Base-by-base conservation (phyloP, 2,329 filamentous ascomycete species). In the Claviceps capensis region DNA sequence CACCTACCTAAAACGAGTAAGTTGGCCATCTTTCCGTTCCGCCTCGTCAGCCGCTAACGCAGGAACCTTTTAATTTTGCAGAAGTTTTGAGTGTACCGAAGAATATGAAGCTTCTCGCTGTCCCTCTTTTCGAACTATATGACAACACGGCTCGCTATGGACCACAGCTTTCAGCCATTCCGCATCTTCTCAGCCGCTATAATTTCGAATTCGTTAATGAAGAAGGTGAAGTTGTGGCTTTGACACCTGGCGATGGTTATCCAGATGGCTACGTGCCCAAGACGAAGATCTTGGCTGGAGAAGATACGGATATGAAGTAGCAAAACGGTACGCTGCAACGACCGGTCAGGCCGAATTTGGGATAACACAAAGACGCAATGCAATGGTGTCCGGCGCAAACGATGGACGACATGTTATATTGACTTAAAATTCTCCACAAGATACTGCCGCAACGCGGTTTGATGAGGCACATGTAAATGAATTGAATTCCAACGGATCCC, bases 161-260 rank as follows among this genome's bases (percentile, higher is more conserved):
- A 0, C 93, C 93, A 4, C 93, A 98, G 66, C 81, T 98, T 16
- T 95, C 90, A 1, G 93, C 93, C 1, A 97, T 98, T 52, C 93
- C 93, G 0, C 93, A 98, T 66, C 77, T 97, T 4, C 79, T 98
- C 11, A 95, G 89, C 57, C 79, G 89, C 51, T 98, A 97, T 72
- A 94, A 96, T 69, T 97, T 97, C 65, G 90, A 98, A 65, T 97
- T 95, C 61, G 85, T 97, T 45, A 88, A 98, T 66, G 93, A 98
- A 70, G 78, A 88, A 48, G 91, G 89, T 54, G 84, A 94, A 52
- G 83, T 95, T 6, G 86, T 91, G 22, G 88, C 89, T 2, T 77
- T 83, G 30, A 96, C 90, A 3, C 90, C 90, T 0, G 88, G 89
- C 5, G 75, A 79, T 2, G 78, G 77, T 1, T 61, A 64, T 3